These are phyloP conservation scores for Inga laurina DNA, from an alignment of 306 rosid genomes.

Conservation along the genomic window DNA sequence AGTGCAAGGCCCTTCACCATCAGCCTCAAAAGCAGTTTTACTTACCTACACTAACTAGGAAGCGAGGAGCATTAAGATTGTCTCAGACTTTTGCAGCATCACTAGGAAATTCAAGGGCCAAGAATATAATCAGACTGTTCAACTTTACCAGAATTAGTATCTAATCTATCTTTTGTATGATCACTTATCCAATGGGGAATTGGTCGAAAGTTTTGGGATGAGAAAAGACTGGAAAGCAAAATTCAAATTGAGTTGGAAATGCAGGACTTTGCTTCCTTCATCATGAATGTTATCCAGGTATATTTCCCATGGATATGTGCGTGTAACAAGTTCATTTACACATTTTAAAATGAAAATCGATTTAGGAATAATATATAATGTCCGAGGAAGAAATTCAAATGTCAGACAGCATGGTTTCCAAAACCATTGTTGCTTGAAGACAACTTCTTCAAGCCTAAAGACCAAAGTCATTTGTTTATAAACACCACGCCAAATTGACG, in stretches of 20 bases:
- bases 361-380: not conserved
- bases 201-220: not conserved
- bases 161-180: not conserved
- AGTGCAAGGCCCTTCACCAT: slow-evolving; percentile 50
- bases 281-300: not conserved
- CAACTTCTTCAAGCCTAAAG: not conserved
- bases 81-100: slow-evolving; percentile 54
- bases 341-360: not conserved
- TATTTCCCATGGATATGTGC: not conserved
- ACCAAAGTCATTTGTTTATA: not conserved
- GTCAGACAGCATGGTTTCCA: not conserved
- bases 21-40: slow-evolving; percentile 63
- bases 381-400: slow-evolving; percentile 5
- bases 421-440: not conserved
- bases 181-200: not conserved
- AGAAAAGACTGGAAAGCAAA: not conserved
- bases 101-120: slow-evolving; percentile 75
- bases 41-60: slow-evolving; percentile 79
- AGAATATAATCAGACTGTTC: slow-evolving; percentile 64
- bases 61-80: slow-evolving; percentile 34
- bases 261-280: not conserved
- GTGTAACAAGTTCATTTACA: slow-evolving; percentile 12
- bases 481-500: not conserved
- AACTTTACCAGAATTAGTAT: slow-evolving; percentile 51
- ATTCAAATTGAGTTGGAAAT: not conserved